These are phyloP conservation scores for Omphalea diandra DNA, from an alignment of 441 rosid species.

Conservation along the genomic window DNA sequence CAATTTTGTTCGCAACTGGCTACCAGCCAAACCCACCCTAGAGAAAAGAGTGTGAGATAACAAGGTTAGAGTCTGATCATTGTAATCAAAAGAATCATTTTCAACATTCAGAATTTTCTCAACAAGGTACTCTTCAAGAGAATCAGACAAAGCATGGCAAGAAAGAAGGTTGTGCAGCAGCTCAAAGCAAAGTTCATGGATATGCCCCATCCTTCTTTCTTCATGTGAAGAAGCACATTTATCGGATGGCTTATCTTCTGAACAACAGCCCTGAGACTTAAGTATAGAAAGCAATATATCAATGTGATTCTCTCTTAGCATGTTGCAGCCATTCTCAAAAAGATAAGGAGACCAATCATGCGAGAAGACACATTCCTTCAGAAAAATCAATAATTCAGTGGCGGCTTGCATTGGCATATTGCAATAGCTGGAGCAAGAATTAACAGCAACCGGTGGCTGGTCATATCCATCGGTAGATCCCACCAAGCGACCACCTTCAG, in stretches of 20 bases:
- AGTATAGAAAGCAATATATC: conserved; percentile 81
- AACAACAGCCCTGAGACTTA: conserved; percentile 41
- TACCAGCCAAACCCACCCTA: conserved; percentile 69
- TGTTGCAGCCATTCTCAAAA: conserved; percentile 75
- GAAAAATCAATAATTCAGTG: conserved; percentile 72
- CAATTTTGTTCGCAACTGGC: conserved; percentile 64
- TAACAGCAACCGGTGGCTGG: conserved; percentile 59
- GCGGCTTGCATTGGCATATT: conserved; percentile 93
- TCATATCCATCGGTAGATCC: conserved; percentile 85
- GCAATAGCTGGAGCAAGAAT: conserved; percentile 49
- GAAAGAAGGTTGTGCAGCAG: conserved; percentile 75
- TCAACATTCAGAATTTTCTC: conserved; percentile 75
- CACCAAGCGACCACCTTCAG: conserved; percentile 76
- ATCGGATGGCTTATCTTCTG: conserved; percentile 56
- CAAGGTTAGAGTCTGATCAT: conserved; percentile 76
- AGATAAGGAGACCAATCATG: conserved; percentile 67
- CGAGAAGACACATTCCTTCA: conserved; percentile 71
- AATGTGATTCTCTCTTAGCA: conserved; percentile 65
- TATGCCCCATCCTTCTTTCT: conserved; percentile 54
- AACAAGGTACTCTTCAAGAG: conserved; percentile 80
- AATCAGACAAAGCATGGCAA: conserved; percentile 57
- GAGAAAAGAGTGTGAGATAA: conserved; percentile 75
- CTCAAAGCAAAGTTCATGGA: conserved; percentile 72
- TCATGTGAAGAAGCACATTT: conserved; percentile 51
- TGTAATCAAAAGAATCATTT: conserved; percentile 62